Conservation (phyloP, 2,329 filamentous ascomycete genomes). For the Cephalotrichum gorgonifer region DNA sequence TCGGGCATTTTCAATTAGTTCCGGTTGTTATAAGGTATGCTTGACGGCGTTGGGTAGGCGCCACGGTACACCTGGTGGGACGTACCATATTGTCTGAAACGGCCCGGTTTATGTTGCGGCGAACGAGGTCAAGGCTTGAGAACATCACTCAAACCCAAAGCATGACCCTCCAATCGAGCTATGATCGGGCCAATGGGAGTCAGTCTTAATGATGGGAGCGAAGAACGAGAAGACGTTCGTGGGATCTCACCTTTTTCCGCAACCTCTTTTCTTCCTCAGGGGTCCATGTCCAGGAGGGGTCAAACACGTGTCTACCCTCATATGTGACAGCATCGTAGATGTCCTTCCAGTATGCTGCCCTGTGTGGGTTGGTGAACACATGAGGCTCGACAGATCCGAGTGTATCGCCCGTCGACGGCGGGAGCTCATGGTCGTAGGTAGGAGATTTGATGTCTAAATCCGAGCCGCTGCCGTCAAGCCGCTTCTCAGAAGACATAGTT, state of each 20-base stretch:
- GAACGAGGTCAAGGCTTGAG: conserved; percentile 34
- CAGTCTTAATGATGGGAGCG: background rate
- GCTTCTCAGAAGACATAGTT: background rate
- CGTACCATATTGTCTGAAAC: conserved; percentile 27
- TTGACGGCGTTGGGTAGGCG: too few species aligned
- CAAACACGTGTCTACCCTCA: background rate
- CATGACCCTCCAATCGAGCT: conserved; percentile 24
- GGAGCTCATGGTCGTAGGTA: background rate
- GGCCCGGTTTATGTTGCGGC: conserved; percentile 31
- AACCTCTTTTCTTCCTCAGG: background rate
- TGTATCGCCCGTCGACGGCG: conserved; percentile 6
- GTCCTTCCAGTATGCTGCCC: conserved; percentile 7
- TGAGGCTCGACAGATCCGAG: conserved; percentile 8
- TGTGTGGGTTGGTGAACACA: conserved; percentile 6
- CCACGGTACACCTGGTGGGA: background rate
- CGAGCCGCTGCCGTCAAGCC: background rate
- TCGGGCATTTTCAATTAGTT: too few species aligned
- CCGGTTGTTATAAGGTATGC: too few species aligned
- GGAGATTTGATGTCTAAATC: background rate
- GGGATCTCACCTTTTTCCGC: background rate
- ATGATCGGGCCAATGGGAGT: background rate
- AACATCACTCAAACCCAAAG: conserved; percentile 35
- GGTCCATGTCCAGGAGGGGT: background rate
- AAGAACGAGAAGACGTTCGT: background rate
- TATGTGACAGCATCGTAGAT: background rate